Evolutionary conservation across 108 stramenopile genomes (phyloP), one percentile per base, ranked within the genome.

Genomic region (Seminavis robusta): DNA sequence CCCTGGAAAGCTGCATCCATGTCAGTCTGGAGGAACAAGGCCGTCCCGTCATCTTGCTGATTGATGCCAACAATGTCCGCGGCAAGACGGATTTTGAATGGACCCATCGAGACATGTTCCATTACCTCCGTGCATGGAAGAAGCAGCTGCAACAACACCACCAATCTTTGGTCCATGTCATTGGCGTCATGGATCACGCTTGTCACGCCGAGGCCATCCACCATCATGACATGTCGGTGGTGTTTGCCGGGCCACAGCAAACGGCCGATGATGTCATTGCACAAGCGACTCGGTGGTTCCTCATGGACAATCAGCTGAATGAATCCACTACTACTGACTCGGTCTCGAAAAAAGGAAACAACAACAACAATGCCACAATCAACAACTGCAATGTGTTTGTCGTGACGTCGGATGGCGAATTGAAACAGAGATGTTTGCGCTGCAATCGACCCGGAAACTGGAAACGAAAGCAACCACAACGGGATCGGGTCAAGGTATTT

Each of bases 241-340:
- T 55, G 15, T 66, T 56, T 49, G 65, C 65, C 3, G 65, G 65
- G 23, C 65, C 56, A 7, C 28, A 66, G 41, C 65, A 56, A 8
- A 57, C 56, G 4, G 65, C 65, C n/a, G 65, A 66, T 57, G 65
- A 66, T 51, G 56, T 51, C 5, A 57, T 66, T 32, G 65, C 43
- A 16, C 65, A 66, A 31, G 46, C 42, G 7, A 33, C 47, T 0
- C 55, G 56, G 19, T 48, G 26, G 38, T 49, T 62, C 26, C 30
- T 30, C 4, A 23, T 42, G 30, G 28, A 25, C 8, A 41, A 34
- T 33, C 2, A 10, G 24, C n/a, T n/a, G n/a, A n/a, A n/a, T n/a
- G n/a, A n/a, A n/a, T n/a, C n/a, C n/a, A n/a, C n/a, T n/a, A n/a
- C n/a, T n/a, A n/a, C n/a, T n/a, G n/a, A n/a, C n/a, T n/a, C n/a